These are phyloP conservation scores for Lagenaria siceraria DNA, from an alignment of 306 rosid genomes.

Conservation along the genomic window DNA sequence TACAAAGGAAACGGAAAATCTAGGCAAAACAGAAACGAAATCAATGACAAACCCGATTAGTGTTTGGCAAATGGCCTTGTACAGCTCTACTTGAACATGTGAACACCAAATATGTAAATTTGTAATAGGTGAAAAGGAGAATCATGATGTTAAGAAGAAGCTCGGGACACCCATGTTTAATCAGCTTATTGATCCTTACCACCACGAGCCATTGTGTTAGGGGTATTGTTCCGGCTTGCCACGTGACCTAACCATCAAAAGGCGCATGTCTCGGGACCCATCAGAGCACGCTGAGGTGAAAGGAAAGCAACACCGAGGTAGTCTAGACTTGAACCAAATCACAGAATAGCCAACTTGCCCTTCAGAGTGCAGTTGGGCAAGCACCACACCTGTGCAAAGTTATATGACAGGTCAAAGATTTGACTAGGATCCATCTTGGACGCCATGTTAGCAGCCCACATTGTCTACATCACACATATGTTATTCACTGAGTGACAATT, in stretches of 20 bases:
- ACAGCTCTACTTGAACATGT: constrained; percentile 15
- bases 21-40: neutral
- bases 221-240: too few relatives aligned
- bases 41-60: constrained; percentile 13
- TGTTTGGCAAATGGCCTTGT: constrained; percentile 13
- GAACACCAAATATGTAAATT: neutral
- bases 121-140: constrained; percentile 15
- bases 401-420: too few relatives aligned
- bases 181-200: constrained; percentile 74
- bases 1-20: constrained; percentile 22
- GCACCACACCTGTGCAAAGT: too few relatives aligned
- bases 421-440: too few relatives aligned
- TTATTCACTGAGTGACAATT: constrained; percentile 65
- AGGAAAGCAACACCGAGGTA: too few relatives aligned
- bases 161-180: constrained; percentile 52
- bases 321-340: too few relatives aligned
- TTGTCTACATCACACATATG: constrained; percentile 34
- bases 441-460: too few relatives aligned
- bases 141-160: constrained; percentile 24
- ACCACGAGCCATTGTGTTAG: constrained; percentile 68
- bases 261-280: too few relatives aligned
- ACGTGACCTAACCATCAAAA: too few relatives aligned
- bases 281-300: too few relatives aligned
- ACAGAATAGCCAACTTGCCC: too few relatives aligned
- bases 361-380: too few relatives aligned